Evolutionary conservation across 2,329 filamentous ascomycete genomes (phyloP), one percentile per base, ranked within the genome.

Genomic region (Paraconiothyrium brasiliense): DNA sequence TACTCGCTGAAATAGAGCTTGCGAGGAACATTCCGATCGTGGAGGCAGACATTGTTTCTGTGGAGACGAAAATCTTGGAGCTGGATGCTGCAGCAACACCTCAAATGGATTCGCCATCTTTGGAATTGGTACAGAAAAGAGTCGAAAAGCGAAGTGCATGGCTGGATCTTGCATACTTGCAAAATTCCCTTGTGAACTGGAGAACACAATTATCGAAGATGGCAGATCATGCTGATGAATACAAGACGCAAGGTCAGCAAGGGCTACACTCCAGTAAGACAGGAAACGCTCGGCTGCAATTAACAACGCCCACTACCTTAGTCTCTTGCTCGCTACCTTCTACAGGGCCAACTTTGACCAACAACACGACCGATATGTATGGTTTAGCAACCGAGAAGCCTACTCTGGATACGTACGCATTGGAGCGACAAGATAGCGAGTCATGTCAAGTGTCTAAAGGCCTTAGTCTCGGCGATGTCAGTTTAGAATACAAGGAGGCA

Each of bases 91-190:
- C 57, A 24, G 14, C 46, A 5, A 43, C 35, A 16, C n/a, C 47
- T 5, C 24, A 50, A 2, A 39, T 41, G 8, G 48, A 35, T 8
- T 9, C 46, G 8, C 16, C 48, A 22, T 34, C 22, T 11, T 52
- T 13, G 4, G 62, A 66, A 4, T 41, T 54, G 1, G 60, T 66
- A 46, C 47, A 22, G 34, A 39, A 62, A 13, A 66, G 59, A 49
- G 22, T 54, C 24, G 61, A 57, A 16, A 71, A 69, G 37, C 61
- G 65, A 11, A 51, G 49, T 3, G 51, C 63, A 14, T 71, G 60
- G 57, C 56, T 71, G 7, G 64, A 71, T 55, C 32, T 71, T 13
- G 57, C 50, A 5, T 71, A 71, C 27, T 52, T 71, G 6, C 44
- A 61, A 10, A 68, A 69, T 39, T 61, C 58, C 1, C 27, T 71